Evolutionary conservation across 2,329 filamentous ascomycete species (phyloP).

Genomic region (Penicillium sp.): DNA sequence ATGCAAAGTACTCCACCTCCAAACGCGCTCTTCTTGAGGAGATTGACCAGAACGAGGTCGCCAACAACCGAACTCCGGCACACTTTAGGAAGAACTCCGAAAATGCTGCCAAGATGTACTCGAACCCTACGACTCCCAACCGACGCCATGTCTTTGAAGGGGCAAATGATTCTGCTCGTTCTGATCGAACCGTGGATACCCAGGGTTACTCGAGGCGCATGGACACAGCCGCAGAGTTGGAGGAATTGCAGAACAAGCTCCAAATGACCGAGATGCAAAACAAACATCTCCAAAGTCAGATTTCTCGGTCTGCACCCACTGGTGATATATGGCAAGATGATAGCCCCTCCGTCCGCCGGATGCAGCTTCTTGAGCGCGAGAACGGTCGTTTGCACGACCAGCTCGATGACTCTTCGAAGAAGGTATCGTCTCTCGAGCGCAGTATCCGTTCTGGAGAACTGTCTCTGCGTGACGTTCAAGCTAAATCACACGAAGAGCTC

Average conservation of each 20-base stretch:
- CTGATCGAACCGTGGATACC: slow-evolving; percentile 82
- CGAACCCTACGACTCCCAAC: slow-evolving; percentile 76
- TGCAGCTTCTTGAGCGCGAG: slow-evolving; percentile 88
- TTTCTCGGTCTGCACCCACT: slow-evolving; percentile 68
- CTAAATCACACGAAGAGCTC: slow-evolving; percentile 90
- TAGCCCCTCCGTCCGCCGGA: slow-evolving; percentile 75
- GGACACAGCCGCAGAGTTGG: slow-evolving; percentile 87
- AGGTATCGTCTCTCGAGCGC: slow-evolving; percentile 85
- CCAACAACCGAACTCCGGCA: slow-evolving; percentile 72
- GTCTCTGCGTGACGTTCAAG: slow-evolving; percentile 86
- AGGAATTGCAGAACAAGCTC: slow-evolving; percentile 90
- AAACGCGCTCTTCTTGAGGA: slow-evolving; percentile 80
- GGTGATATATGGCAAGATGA: slow-evolving; percentile 69
- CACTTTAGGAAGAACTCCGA: slow-evolving; percentile 64
- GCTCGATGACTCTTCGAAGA: slow-evolving; percentile 90
- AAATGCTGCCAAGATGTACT: slow-evolving; percentile 61
- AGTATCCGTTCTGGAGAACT: slow-evolving; percentile 84
- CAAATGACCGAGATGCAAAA: slow-evolving; percentile 96
- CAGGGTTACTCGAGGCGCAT: slow-evolving; percentile 82
- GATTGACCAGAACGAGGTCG: slow-evolving; percentile 79
- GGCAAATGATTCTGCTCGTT: slow-evolving; percentile 73
- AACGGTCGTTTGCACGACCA: slow-evolving; percentile 91
- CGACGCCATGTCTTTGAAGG: slow-evolving; percentile 68
- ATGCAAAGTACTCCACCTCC: slow-evolving; percentile 62
- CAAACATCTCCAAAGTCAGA: slow-evolving; percentile 83